Base-by-base conservation (phyloP, 495 filamentous ascomycete species). In the Tuber umbilicatum region DNA sequence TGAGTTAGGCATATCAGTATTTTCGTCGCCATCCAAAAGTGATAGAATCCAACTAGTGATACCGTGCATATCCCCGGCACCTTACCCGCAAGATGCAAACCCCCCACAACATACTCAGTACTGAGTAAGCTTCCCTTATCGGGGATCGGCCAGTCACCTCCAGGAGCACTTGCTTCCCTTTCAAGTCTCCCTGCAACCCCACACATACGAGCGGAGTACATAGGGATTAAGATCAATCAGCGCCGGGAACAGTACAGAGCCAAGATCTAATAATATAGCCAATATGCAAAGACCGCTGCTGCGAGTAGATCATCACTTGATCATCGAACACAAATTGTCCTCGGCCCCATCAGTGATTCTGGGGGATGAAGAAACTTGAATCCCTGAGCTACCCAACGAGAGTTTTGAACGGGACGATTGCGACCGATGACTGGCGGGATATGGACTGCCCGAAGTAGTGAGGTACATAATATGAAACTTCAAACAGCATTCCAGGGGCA, bases 381-480 rank as follows among this genome's bases (percentile, higher is more conserved):
- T 12, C 2, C 55, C 55, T 17, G 3, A 64, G 27, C 55, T 14
- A 27, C 27, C 55, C 27, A 64, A 35, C 27, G 55, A 35, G 55
- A 14, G 12, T 64, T 16, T 2, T 64, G 27, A 64, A 17, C 55
- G 55, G n/a, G 27, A 64, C 55, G 55, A 31, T 64, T 17, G 55
- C 27, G 55, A 35, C 55, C 55, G n/a, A 64, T 64, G 55, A 64
- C 55, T 35, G 55, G 55, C 10, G 27, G 55, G 55, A 35, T 17
- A 31, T 35, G 35, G 55, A 17, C n/a, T 35, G 55, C 55, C 55
- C 55, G 27, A 35, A 64, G 35, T 16, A 27, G 55, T 35, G 55
- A 64, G 55, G 55, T 27, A 64, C 55, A 64, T 64, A 64, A 64
- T 35, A 35, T 64, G 55, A 64, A 64, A 64, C 55, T 31, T 35